Evolutionary conservation across 2,329 filamentous ascomycete species (phyloP).

Genomic region (Bertia moriformis): DNA sequence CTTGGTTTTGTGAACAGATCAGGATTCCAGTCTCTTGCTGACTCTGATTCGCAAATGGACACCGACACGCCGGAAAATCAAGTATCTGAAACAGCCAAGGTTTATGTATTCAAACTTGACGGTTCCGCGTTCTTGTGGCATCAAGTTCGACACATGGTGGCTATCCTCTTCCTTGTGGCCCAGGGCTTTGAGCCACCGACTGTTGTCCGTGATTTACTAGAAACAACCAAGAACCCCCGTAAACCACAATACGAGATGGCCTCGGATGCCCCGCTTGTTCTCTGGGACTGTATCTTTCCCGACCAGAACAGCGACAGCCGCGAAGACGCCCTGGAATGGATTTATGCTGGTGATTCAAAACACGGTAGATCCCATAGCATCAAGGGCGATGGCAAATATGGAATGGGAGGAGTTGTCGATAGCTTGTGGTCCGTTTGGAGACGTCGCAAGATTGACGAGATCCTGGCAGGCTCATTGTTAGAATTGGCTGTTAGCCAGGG

Average conservation of each 20-base stretch:
- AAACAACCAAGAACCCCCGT: constrained; percentile 55
- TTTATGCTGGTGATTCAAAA: constrained; percentile 58
- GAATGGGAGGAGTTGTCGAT: constrained; percentile 52
- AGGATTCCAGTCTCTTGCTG: not conserved
- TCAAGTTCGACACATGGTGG: constrained; percentile 90
- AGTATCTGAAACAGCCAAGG: constrained; percentile 30
- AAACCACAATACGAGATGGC: constrained; percentile 84
- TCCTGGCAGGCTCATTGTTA: constrained; percentile 63
- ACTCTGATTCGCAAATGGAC: not conserved
- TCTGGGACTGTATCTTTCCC: constrained; percentile 93
- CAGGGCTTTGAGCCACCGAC: constrained; percentile 70
- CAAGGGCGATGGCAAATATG: constrained; percentile 42
- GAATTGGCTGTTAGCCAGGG: constrained; percentile 36
- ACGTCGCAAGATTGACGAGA: constrained; percentile 75
- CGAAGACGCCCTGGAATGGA: constrained; percentile 58
- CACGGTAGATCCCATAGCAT: not conserved
- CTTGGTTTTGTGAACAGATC: constrained; percentile 36
- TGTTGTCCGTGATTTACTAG: constrained; percentile 61
- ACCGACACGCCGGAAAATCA: not conserved
- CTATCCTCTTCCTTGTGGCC: constrained; percentile 78
- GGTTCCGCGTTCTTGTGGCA: constrained; percentile 96
- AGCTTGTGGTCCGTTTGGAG: constrained; percentile 75
- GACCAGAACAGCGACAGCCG: constrained; percentile 22
- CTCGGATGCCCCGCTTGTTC: constrained; percentile 72
- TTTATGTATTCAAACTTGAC: constrained; percentile 79